Evolutionary conservation across 2,329 filamentous ascomycete species (phyloP), one percentile per base, ranked within the genome.

Genomic region (Aspergillus candidus): DNA sequence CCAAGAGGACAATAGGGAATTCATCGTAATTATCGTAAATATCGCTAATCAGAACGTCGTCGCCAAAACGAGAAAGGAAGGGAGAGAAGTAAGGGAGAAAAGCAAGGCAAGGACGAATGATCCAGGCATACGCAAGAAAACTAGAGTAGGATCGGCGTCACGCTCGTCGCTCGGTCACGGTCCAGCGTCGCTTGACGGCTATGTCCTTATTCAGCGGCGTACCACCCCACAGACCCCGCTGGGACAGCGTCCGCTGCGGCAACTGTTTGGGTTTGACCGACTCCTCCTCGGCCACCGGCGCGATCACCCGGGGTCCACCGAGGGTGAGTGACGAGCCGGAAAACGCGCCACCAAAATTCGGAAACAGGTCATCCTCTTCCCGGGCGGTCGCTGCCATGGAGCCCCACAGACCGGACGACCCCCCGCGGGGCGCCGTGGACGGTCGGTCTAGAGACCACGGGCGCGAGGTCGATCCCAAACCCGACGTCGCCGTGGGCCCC

Each of bases 211-310:
- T 51, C 12, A 57, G 41, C 7, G 55, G 53, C 6, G 57, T 52
- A 52, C 62, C 62, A 1, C 65, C 62, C 67, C 67, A 70, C 11
- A 70, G 57, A 11, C 63, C 66, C 11, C 59, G 59, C 40, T 68
- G 67, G 6, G 59, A 63, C 5, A 53, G 41, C 4, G 60, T 60
- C 12, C 56, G 52, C 22, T 62, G 57, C 3, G 58, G 62, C 10
- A 59, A n/a, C 34, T 55, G 53, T n/a, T 39, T 48, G 41, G 54
- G 48, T 48, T 36, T 46, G n/a, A 35, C 35, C 8, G 43, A 5
- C 2, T n/a, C 40, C 22, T 41, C 47, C 15, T 46, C 39, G 29
- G 38, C 39, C 4, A n/a, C 31, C 4, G 15, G 15, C 3, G 32
- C 17, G 14, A 29, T 22, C 8, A 15, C 29, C 3, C 31, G 34